Evolutionary conservation across 257 asterid species (phyloP).

Genomic region (Apocynum venetum): DNA sequence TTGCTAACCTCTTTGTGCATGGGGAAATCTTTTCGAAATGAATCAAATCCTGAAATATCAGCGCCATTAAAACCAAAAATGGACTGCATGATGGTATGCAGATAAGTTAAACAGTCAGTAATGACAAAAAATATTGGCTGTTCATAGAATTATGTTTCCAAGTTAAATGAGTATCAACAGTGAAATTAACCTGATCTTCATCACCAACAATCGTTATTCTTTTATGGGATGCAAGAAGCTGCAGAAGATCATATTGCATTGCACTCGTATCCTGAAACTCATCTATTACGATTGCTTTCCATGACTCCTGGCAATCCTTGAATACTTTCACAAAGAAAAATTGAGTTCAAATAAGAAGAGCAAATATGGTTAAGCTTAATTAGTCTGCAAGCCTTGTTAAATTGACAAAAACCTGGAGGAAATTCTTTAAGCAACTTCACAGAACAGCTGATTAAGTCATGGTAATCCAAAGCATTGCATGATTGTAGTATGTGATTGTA

Average conservation of each 20-base stretch:
- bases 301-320: conserved; percentile 65
- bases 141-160: background rate
- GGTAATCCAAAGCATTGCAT: conserved; percentile 93
- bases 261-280: conserved; percentile 98
- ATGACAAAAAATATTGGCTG: background rate
- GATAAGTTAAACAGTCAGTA: conserved; percentile 7
- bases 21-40: conserved; percentile 89
- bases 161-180: conserved; percentile 12
- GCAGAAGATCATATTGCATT: conserved; percentile 74
- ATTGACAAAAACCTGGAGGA: conserved; percentile 70
- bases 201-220: conserved; percentile 91
- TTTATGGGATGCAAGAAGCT: conserved; percentile 71
- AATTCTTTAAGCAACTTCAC: conserved; percentile 76
- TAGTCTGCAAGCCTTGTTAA: conserved; percentile 10
- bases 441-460: conserved; percentile 82
- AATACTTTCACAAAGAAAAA: conserved; percentile 42
- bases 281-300: conserved; percentile 88
- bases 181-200: conserved; percentile 82
- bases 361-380: conserved; percentile 11
- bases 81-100: conserved; percentile 46
- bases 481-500: conserved; percentile 71
- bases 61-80: conserved; percentile 97
- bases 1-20: conserved; percentile 76
- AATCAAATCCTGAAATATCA: conserved; percentile 85
- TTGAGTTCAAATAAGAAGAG: conserved; percentile 20